Percentiles rank a stretch among this genome's conserved stretches.
phyloP scores from a whole-genome alignment of 352 stramenopile genomes.

The Phytophthora sp. region DNA sequence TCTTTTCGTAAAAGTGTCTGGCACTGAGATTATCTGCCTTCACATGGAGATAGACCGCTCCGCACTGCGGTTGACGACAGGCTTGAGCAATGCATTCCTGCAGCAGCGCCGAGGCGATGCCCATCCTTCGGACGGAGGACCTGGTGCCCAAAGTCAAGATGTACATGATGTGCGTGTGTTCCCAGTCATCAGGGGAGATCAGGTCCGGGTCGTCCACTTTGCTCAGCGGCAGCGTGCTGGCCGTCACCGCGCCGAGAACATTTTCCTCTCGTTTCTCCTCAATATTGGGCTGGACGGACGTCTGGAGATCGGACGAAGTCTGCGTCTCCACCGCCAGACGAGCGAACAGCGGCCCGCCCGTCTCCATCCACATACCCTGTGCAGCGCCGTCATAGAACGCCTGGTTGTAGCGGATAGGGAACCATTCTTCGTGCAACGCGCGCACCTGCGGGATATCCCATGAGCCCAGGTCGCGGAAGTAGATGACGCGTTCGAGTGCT shows the following conservation, averaged over 20 bases:
- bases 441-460: constrained; percentile 92
- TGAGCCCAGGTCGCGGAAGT: constrained; percentile 73
- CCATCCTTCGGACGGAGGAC: constrained; percentile 82
- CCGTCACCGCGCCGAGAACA: constrained; percentile 92
- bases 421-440: constrained; percentile 96
- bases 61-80: constrained; percentile 73
- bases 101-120: constrained; percentile 92
- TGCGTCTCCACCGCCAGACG: constrained; percentile 77
- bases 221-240: constrained; percentile 83
- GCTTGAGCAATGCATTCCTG: constrained; percentile 90
- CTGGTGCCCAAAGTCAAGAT: constrained; percentile 95
- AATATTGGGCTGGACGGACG: constrained; percentile 1
- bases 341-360: constrained; percentile 88
- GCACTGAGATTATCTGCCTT: constrained; percentile 95
- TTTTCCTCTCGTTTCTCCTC: constrained; percentile 30
- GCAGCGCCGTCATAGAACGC: constrained; percentile 95
- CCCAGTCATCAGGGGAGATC: constrained; percentile 58
- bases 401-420: constrained; percentile 96
- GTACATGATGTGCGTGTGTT: constrained; percentile 93
- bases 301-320: constrained; percentile 24
- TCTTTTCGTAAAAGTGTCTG: constrained; percentile 96
- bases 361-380: constrained; percentile 87
- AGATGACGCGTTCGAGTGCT: constrained; percentile 49
- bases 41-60: constrained; percentile 96
- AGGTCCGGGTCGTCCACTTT: constrained; percentile 70